Conservation (phyloP, 148 eudicot species). For the Persicaria maculosa region DNA sequence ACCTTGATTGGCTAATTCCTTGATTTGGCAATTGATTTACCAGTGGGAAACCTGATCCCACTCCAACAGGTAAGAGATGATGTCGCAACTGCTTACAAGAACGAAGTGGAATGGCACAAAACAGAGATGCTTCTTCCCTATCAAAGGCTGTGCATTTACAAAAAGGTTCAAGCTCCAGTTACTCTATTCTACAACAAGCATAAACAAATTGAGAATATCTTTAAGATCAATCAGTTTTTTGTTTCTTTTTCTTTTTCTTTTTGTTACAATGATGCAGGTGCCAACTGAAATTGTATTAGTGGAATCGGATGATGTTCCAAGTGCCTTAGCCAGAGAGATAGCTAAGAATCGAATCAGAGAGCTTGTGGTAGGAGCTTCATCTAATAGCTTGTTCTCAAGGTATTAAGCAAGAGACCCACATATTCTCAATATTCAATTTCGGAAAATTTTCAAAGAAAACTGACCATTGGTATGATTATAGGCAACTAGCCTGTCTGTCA, state of each 20-base stretch:
- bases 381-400: constrained; percentile 74
- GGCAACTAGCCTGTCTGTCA: too few species aligned
- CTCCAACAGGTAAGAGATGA: constrained; percentile 72
- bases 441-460: background rate
- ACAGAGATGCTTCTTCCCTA: constrained; percentile 57
- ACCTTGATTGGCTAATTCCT: background rate
- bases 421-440: background rate
- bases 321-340: constrained; percentile 45
- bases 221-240: background rate
- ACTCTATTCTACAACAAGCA: background rate
- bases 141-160: constrained; percentile 35
- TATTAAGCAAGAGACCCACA: constrained; percentile 16
- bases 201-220: background rate
- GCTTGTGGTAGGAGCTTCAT: constrained; percentile 83
- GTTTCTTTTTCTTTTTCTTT: too few species aligned
- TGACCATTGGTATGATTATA: too few species aligned
- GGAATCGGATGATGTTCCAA: constrained; percentile 63
- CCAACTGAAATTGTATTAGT: constrained; percentile 55
- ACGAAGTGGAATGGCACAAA: constrained; percentile 73
- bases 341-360: constrained; percentile 28
- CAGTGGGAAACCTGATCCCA: constrained; percentile 77
- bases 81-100: constrained; percentile 54
- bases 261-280: constrained; percentile 34
- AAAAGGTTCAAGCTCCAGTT: constrained; percentile 29
- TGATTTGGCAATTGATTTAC: constrained; percentile 9